Conservation (phyloP, 2,329 filamentous ascomycete genomes). For the Malbranchea zuffiana region DNA sequence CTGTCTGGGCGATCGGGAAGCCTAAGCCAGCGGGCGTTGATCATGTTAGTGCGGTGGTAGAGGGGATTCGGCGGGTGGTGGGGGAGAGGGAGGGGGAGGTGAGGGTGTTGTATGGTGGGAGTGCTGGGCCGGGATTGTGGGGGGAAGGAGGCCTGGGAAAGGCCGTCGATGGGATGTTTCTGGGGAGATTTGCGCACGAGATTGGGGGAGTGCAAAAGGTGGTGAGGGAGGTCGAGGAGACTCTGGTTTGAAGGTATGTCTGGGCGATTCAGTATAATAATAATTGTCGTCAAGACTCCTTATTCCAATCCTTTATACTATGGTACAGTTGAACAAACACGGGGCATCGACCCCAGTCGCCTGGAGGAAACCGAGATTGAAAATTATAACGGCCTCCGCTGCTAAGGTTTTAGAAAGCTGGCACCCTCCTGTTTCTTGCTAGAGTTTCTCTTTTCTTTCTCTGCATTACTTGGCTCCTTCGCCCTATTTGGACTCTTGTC, state of each 20-base stretch:
- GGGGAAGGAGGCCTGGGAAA: constrained; percentile 27
- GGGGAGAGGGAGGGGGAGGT: constrained; percentile 43
- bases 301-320: no score
- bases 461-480: no score
- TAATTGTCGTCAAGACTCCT: no score
- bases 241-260: neutral
- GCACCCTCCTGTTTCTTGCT: no score
- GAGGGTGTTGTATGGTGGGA: constrained; percentile 71
- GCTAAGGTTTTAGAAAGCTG: no score
- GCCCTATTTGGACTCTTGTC: no score
- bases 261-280: no score
- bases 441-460: no score
- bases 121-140: constrained; percentile 69
- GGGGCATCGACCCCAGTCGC: no score
- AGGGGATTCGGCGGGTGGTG: constrained; percentile 48
- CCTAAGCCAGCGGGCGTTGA: constrained; percentile 58
- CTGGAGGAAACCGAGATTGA: no score
- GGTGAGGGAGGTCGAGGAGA: constrained; percentile 54
- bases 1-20: constrained; percentile 79
- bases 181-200: constrained; percentile 73
- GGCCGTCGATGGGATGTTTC: constrained; percentile 19
- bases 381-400: no score
- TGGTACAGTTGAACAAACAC: no score
- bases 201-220: constrained; percentile 60
- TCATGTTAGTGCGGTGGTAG: constrained; percentile 61